These are phyloP conservation scores for Speleostelium caveatum DNA, from an alignment of 78 protist genomes.

Conservation along the genomic window DNA sequence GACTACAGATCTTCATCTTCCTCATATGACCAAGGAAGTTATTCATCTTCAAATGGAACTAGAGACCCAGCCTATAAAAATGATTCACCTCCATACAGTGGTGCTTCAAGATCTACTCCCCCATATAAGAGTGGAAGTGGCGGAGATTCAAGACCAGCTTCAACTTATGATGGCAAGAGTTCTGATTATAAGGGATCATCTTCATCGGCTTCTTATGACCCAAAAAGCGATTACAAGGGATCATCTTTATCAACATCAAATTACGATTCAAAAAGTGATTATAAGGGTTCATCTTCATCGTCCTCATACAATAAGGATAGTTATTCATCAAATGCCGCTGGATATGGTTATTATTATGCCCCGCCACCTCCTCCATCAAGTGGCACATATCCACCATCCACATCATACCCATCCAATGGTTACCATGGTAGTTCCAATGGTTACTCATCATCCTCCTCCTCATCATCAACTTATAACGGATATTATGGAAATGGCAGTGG, in stretches of 20 bases:
- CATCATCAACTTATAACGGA: background rate
- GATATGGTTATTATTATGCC: background rate
- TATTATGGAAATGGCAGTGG: background rate
- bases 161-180: background rate
- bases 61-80: background rate
- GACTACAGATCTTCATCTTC: background rate
- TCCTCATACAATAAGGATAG: background rate
- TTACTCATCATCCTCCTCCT: background rate
- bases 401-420: background rate
- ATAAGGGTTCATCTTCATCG: background rate
- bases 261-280: background rate
- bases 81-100: too few relatives aligned
- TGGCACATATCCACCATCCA: background rate
- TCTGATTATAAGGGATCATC: background rate
- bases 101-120: too few relatives aligned
- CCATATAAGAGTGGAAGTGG: background rate
- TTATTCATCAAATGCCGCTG: background rate
- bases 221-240: background rate
- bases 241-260: background rate
- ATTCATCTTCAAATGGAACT: background rate
- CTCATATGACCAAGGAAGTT: background rate
- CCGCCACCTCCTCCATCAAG: background rate
- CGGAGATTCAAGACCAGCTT: slow-evolving; percentile 1
- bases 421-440: background rate
- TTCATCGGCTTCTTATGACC: background rate